Evolutionary conservation across 148 eudicot genomes (phyloP).

Genomic region (Euryodendron excelsum): DNA sequence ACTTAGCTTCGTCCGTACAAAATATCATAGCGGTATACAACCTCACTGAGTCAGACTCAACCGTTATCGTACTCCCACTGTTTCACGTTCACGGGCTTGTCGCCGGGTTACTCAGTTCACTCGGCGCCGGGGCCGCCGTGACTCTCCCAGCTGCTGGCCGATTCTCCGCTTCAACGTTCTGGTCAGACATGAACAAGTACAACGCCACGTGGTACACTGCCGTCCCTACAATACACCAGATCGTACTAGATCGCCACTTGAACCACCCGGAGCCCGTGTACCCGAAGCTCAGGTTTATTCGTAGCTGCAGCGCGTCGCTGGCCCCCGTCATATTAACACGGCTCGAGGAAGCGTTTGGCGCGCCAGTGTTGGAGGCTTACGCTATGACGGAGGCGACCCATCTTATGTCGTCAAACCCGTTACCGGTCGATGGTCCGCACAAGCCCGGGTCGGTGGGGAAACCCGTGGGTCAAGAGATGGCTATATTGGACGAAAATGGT

Average conservation of each 20-base stretch:
- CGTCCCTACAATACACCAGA: conserved; percentile 95
- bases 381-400: conserved; percentile 98
- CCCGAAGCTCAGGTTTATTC: conserved; percentile 81
- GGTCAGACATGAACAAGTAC: conserved; percentile 70
- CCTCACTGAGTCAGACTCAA: conserved; percentile 75
- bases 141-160: conserved; percentile 74
- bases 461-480: conserved; percentile 92
- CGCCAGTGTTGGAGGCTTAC: conserved; percentile 93
- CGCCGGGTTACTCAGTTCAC: conserved; percentile 68
- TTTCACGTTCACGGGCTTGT: conserved; percentile 89
- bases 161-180: conserved; percentile 84
- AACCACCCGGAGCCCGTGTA: conserved; percentile 55
- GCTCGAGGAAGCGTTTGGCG: conserved; percentile 79
- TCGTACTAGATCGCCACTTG: conserved; percentile 69
- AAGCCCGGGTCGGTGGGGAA: conserved; percentile 78
- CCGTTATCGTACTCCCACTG: conserved; percentile 80
- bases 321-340: conserved; percentile 64
- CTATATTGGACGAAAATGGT: conserved; percentile 68
- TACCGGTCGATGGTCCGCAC: conserved; percentile 73
- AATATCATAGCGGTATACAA: conserved; percentile 72
- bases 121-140: conserved; percentile 75
- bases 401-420: conserved; percentile 83
- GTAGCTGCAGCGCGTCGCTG: conserved; percentile 86
- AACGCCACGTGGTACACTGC: conserved; percentile 96
- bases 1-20: conserved; percentile 59